Evolutionary conservation across 2,329 filamentous ascomycete genomes (phyloP).

Genomic region (Sporothrix brasiliensis): DNA sequence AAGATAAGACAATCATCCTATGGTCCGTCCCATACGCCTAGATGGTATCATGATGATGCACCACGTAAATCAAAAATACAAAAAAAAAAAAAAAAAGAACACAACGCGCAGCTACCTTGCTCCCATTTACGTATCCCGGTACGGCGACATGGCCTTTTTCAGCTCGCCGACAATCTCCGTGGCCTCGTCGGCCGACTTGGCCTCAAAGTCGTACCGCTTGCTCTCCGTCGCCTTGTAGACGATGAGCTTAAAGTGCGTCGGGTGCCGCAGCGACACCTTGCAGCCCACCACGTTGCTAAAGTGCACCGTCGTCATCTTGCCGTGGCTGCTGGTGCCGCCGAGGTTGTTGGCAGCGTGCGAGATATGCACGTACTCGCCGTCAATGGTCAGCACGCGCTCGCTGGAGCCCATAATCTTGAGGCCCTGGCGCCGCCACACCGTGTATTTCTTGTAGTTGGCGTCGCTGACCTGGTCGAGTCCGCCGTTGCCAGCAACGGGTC

Average conservation of each 20-base stretch:
- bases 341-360: constrained; percentile 61
- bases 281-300: constrained; percentile 81
- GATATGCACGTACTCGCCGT: constrained; percentile 85
- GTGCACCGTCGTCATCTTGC: constrained; percentile 78
- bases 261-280: constrained; percentile 78
- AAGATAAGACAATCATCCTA: neutral
- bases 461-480: constrained; percentile 59
- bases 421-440: constrained; percentile 78
- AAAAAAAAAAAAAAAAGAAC: neutral
- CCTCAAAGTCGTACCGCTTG: constrained; percentile 84
- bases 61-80: neutral
- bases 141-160: constrained; percentile 72
- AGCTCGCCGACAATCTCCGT: constrained; percentile 78
- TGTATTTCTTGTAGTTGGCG: constrained; percentile 72
- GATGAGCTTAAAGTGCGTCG: constrained; percentile 71
- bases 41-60: constrained; percentile 3
- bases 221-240: constrained; percentile 76
- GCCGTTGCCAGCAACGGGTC: constrained; percentile 44
- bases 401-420: constrained; percentile 78
- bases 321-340: constrained; percentile 67
- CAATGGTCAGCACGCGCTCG: constrained; percentile 75
- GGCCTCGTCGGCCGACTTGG: constrained; percentile 70
- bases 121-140: constrained; percentile 52
- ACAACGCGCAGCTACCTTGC: neutral
- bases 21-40: neutral